These are phyloP conservation scores for Malassezia brasiliensis DNA, from an alignment of 1,284 basidiomycete genomes.

Conservation along the genomic window DNA sequence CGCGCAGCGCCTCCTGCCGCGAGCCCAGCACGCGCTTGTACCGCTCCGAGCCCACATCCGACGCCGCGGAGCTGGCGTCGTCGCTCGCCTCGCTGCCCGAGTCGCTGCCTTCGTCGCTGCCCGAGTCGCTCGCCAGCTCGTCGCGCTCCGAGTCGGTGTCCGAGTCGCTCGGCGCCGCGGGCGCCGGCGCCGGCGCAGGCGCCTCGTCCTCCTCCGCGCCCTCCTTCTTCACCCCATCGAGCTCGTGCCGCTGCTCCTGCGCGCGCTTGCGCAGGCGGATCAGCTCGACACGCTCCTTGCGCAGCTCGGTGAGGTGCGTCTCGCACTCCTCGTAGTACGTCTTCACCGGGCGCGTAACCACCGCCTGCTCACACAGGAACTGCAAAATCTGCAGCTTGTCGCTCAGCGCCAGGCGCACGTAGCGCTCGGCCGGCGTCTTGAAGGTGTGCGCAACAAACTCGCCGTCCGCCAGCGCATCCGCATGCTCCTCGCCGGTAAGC, in stretches of 20 bases:
- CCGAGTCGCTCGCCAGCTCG: slow-evolving; percentile 50
- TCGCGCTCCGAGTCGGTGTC: slow-evolving; percentile 19
- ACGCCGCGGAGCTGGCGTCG: not conserved
- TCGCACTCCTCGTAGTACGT: slow-evolving; percentile 82
- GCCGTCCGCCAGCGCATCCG: slow-evolving; percentile 12
- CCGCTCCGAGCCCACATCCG: slow-evolving; percentile 21
- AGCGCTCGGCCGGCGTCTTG: slow-evolving; percentile 52
- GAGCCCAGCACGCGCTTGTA: slow-evolving; percentile 25
- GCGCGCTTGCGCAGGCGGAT: slow-evolving; percentile 70
- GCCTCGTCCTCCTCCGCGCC: not conserved
- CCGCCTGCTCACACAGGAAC: slow-evolving; percentile 79
- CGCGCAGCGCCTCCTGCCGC: slow-evolving; percentile 39
- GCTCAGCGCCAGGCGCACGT: slow-evolving; percentile 61
- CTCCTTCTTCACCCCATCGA: slow-evolving; percentile 7
- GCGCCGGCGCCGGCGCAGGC: not conserved
- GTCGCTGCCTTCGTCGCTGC: slow-evolving; percentile 51
- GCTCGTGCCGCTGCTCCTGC: slow-evolving; percentile 12
- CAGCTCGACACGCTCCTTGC: slow-evolving; percentile 91
- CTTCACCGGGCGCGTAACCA: slow-evolving; percentile 78
- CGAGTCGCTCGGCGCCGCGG: not conserved
- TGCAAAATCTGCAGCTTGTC: slow-evolving; percentile 76
- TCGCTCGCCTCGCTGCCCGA: slow-evolving; percentile 1
- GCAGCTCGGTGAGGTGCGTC: slow-evolving; percentile 72
- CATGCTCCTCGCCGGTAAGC: slow-evolving; percentile 36
- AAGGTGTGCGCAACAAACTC: slow-evolving; percentile 34